Evolutionary conservation across 495 filamentous ascomycete species (phyloP).

Genomic region (Chaetomium fimeti): DNA sequence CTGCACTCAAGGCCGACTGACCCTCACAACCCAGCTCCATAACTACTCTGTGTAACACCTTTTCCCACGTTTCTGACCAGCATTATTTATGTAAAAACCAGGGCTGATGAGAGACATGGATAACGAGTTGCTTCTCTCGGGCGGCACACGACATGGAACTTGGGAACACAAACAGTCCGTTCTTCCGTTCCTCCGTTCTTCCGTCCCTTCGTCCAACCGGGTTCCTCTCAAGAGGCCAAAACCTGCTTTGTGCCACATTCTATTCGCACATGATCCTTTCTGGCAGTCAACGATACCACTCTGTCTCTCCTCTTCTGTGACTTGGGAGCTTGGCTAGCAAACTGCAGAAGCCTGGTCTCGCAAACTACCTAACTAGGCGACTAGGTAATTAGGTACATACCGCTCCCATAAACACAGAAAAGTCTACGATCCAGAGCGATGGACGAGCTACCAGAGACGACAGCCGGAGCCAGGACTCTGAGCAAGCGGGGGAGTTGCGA

Average conservation of each 20-base stretch:
- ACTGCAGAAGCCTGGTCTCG: background rate
- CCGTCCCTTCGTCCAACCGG: background rate
- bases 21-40: no score
- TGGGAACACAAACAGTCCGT: background rate
- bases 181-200: background rate
- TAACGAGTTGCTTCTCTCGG: background rate
- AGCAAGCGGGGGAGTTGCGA: no score
- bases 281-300: slow-evolving; percentile 12
- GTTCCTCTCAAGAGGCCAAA: background rate
- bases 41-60: no score
- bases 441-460: no score
- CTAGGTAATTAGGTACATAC: no score
- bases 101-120: background rate
- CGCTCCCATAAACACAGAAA: no score
- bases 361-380: no score
- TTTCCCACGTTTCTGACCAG: no score
- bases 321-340: slow-evolving; percentile 12
- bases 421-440: background rate
- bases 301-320: background rate
- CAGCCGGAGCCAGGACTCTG: no score
- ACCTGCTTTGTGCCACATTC: slow-evolving; percentile 10
- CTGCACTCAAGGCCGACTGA: no score
- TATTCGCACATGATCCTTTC: slow-evolving; percentile 12
- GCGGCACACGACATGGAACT: background rate
- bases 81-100: background rate